Evolutionary conservation across 108 stramenopile species (phyloP), one percentile per base, ranked within the genome.

Genomic region (Stephanodiscus minutulus): DNA sequence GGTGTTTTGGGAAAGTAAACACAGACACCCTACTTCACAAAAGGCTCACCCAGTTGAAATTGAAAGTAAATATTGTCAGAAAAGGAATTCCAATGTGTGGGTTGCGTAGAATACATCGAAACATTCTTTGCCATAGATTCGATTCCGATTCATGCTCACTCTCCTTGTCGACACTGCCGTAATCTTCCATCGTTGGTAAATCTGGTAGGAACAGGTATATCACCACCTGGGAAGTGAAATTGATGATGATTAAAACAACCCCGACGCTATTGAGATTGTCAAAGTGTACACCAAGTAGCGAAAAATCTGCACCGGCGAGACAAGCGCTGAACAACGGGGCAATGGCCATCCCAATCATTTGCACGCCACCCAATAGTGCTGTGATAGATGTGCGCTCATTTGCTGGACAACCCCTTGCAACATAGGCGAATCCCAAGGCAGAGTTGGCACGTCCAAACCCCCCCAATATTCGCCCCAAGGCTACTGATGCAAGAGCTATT

Each of bases 231-330:
- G 82, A 68, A 22, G 81, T 13, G 0, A 92, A 15, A 48, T 89
- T 87, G 37, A 70, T 28, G 33, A 62, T 47, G n/a, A 85, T 50
- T 61, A 92, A 37, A 13, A 89, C 53, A 33, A 92, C 58, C 22
- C 91, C 91, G 0, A 92, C 86, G 27, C 84, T 73, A 55, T 92
- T 92, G n/a, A 89, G 68, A 41, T 82, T 72, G 74, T 87, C 81
- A 31, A 90, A 62, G n/a, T 53, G 63, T 11, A 85, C 21, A 10
- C 60, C 52, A 29, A 28, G 55, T 2, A 81, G 11, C 7, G 52
- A 49, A 22, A 78, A 61, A 59, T 89, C 33, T 33, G 89, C 73
- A 10, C 76, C 49, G 15, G 64, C 22, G 44, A 92, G 64, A 28
- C 89, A 76, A 5, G 74, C 52, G 68, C 86, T 89, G 37, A 87